Percentiles rank a stretch among this genome's conserved stretches.
Evolutionary conservation across 1,139 yeast species (phyloP).

Genomic region (Pichia cactophila): DNA sequence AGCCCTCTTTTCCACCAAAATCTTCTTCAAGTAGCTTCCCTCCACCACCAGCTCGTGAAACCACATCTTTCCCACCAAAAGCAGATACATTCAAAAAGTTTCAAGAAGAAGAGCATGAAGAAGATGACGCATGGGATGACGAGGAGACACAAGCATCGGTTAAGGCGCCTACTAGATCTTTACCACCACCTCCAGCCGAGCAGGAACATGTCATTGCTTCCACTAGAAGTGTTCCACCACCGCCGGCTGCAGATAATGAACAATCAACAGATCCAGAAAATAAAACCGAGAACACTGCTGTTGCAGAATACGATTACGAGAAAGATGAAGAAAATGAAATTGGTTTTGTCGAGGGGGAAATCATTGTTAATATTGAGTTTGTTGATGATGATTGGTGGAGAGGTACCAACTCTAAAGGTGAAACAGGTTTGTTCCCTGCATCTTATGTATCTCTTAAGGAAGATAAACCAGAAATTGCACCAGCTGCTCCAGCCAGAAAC

Average conservation of each 20-base stretch:
- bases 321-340: slow-evolving; percentile 75
- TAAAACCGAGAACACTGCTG: slow-evolving; percentile 32
- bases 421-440: slow-evolving; percentile 66
- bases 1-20: slow-evolving; percentile 14
- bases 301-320: slow-evolving; percentile 61
- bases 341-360: slow-evolving; percentile 57
- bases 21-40: slow-evolving; percentile 16
- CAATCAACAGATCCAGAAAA: slow-evolving; percentile 1
- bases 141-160: slow-evolving; percentile 26
- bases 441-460: slow-evolving; percentile 50
- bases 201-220: slow-evolving; percentile 3
- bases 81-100: slow-evolving; percentile 4
- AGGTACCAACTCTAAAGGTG: slow-evolving; percentile 54
- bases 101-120: slow-evolving; percentile 13
- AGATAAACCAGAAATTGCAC: slow-evolving; percentile 22
- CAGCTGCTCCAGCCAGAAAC: slow-evolving; percentile 18
- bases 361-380: slow-evolving; percentile 55
- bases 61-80: slow-evolving; percentile 11
- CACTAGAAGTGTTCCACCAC: neutral
- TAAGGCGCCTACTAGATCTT: neutral
- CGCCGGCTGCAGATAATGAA: slow-evolving; percentile 25
- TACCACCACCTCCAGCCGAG: neutral
- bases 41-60: slow-evolving; percentile 24
- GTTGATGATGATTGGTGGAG: slow-evolving; percentile 82
- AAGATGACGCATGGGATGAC: slow-evolving; percentile 26